These are phyloP conservation scores for Brasenia schreberi DNA, from an alignment of 164 flowering plant genomes.

Conservation along the genomic window DNA sequence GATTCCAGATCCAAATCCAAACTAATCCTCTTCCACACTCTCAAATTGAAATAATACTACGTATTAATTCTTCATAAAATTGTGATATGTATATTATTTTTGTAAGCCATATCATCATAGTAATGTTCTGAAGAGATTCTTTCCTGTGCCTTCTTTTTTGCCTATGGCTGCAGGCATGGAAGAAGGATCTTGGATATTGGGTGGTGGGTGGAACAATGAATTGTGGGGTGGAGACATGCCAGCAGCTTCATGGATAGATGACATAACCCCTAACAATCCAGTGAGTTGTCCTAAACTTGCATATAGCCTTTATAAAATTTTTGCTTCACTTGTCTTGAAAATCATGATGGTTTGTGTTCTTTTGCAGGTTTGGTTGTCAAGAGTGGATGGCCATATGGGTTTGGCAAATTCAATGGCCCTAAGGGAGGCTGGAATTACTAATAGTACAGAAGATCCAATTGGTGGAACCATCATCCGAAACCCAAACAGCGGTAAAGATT, in stretches of 20 bases:
- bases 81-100: not conserved
- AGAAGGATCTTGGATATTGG: constrained; percentile 70
- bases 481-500: constrained; percentile 39
- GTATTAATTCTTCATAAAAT: not conserved
- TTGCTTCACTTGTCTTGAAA: no score
- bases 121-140: not conserved
- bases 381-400: constrained; percentile 98
- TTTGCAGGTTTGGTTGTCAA: constrained; percentile 68
- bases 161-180: not conserved
- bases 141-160: no score
- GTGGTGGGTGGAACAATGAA: constrained; percentile 98
- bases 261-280: constrained; percentile 68
- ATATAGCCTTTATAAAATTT: no score
- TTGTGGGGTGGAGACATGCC: constrained; percentile 91
- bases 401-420: constrained; percentile 79
- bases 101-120: not conserved
- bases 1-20: not conserved
- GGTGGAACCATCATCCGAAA: constrained; percentile 74
- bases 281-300: constrained; percentile 27
- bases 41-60: not conserved
- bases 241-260: constrained; percentile 77
- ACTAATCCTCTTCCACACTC: not conserved
- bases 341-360: not conserved
- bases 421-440: constrained; percentile 53
- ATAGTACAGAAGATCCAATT: constrained; percentile 44